These are phyloP conservation scores for Hemileia vastatrix DNA, from an alignment of 1,284 basidiomycete species.

Conservation along the genomic window DNA sequence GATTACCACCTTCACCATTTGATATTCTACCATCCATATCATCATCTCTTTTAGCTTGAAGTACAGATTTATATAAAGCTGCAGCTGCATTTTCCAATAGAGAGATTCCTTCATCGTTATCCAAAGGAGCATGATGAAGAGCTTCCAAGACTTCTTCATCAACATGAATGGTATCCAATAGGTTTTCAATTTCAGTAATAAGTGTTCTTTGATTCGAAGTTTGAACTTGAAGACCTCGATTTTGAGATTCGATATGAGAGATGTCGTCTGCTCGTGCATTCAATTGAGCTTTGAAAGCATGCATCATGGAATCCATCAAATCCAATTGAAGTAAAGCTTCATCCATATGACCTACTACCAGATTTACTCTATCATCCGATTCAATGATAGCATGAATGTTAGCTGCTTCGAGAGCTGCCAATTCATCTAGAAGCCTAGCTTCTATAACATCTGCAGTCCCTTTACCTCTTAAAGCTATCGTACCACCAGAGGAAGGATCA, in stretches of 20 bases:
- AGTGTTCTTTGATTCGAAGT: constrained; percentile 86
- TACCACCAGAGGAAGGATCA: not conserved
- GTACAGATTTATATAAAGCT: constrained; percentile 87
- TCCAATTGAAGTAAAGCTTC: constrained; percentile 39
- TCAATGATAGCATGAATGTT: constrained; percentile 24
- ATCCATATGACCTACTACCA: constrained; percentile 29
- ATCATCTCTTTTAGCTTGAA: constrained; percentile 81
- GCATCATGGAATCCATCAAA: constrained; percentile 51
- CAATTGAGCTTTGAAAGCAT: constrained; percentile 84
- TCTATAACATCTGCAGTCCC: constrained; percentile 63
- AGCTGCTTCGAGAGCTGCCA: constrained; percentile 74
- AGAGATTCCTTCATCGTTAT: constrained; percentile 63
- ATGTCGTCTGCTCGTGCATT: constrained; percentile 87
- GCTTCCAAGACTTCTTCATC: constrained; percentile 62
- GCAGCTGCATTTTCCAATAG: constrained; percentile 73
- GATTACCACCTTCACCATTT: constrained; percentile 24
- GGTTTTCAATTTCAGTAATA: constrained; percentile 67
- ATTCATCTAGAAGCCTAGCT: constrained; percentile 69
- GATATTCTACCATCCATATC: constrained; percentile 48
- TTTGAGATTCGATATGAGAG: constrained; percentile 87
- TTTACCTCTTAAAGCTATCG: not conserved
- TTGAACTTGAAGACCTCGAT: constrained; percentile 91
- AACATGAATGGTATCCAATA: constrained; percentile 89
- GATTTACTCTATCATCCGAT: constrained; percentile 22
- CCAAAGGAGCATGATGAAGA: constrained; percentile 74